Evolutionary conservation across 208 protist genomes (phyloP), one percentile per base, ranked within the genome.

Genomic region (Balamuthia mandrillaris): DNA sequence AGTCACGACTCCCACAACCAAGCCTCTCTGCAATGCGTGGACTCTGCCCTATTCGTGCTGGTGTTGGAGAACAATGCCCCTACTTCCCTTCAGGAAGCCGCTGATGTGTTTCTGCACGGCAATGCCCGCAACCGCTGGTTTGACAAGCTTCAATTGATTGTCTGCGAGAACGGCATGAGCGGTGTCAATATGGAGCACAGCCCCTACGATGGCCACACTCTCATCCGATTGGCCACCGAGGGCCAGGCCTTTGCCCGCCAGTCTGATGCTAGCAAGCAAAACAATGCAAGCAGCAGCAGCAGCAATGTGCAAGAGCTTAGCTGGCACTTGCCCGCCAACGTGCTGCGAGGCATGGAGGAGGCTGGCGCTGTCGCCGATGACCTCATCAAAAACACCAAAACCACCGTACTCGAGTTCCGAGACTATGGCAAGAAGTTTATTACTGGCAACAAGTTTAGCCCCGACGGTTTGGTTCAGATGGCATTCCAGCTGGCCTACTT

Each of bases 401-500:
- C 44, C 33, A 29, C 33, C n/a, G 35, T 37, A 37, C 60, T 68
- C 3, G 60, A 68, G 60, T 68, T 68, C 21, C 35, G 4, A 5
- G 33, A 68, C 33, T 79, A 33, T 44, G 77, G 77, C 77, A 84
- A 84, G 27, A 63, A 74, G 35, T 84, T 44, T 35, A 84, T 84
- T 41, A 74, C 60, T 3, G 39, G 60, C 60, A 44, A 84, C 27
- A 44, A 54, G 39, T 35, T 84, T 18, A 84, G 77, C 37, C 77
- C 77, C 4, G 77, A 84, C 37, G 56, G 56, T 7, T 84, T 84
- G 16, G 52, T 84, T 14, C 77, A 84, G 37, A 84, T 84, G 77
- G 39, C 56, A 27, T 84, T 51, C 37, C 77, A 84, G 45, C 60
- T 84, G 60, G 77, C 77, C 45, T 84, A 84, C 45, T 84, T 41